Conservation (phyloP, 305 asterid genomes). For the Fraxinus floribunda region DNA sequence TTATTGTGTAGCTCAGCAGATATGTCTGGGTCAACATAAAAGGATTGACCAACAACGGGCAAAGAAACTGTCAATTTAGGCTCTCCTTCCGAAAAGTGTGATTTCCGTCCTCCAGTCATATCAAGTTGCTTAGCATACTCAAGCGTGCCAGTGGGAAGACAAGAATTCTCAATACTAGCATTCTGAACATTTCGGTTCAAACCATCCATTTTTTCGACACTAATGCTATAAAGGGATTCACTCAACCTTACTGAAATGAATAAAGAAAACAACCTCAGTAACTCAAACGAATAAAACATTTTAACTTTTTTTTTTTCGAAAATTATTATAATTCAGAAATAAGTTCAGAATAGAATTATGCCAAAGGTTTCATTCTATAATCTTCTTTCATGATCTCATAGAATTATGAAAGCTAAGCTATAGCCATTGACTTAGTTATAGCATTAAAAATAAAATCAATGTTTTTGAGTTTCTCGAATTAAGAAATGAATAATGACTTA, state of each 20-base stretch:
- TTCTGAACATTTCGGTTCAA: constrained; percentile 44
- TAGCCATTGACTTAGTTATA: not conserved
- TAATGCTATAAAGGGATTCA: constrained; percentile 65
- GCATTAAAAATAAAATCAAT: not conserved
- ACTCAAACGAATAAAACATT: constrained; percentile 19
- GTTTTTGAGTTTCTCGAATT: not conserved
- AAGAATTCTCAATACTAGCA: constrained; percentile 51
- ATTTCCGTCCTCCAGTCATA: constrained; percentile 34
- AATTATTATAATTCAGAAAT: not conserved
- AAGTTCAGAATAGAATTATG: not conserved
- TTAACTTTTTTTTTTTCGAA: not conserved
- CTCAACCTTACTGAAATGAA: constrained; percentile 69
- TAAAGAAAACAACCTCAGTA: constrained; percentile 4
- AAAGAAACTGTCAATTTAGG: constrained; percentile 41
- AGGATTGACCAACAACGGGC: constrained; percentile 51
- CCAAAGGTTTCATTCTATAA: not conserved
- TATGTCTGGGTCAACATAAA: constrained; percentile 66
- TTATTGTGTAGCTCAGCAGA: constrained; percentile 66
- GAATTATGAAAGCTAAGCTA: not conserved
- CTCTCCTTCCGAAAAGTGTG: constrained; percentile 44
- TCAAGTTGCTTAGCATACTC: constrained; percentile 39
- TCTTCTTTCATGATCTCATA: not conserved
- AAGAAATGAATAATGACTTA: not conserved
- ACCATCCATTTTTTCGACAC: constrained; percentile 50
- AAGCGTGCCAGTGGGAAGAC: constrained; percentile 55